Conservation (phyloP, 371 early-diverging fungal species). For the Actinomortierella wolfii region DNA sequence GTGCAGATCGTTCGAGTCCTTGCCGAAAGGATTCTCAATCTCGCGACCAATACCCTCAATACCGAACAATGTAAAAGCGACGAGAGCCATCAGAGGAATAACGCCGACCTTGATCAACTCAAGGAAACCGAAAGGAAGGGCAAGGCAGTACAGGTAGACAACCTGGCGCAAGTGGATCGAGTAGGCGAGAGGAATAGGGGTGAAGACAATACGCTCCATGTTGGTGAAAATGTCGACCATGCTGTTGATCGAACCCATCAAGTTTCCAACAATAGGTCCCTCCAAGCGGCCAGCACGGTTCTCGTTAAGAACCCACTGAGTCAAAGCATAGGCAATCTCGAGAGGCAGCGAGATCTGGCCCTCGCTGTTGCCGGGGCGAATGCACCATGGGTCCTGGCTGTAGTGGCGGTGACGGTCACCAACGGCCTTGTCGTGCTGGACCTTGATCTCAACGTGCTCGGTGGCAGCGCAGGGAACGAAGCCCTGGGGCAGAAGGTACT, state of each 20-base stretch:
- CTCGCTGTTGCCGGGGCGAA: slow-evolving; percentile 23
- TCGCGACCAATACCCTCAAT: slow-evolving; percentile 68
- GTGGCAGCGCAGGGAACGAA: slow-evolving; percentile 31
- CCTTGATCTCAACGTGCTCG: slow-evolving; percentile 17
- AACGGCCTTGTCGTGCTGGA: slow-evolving; percentile 15
- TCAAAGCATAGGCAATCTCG: slow-evolving; percentile 32
- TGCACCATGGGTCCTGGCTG: slow-evolving; percentile 25
- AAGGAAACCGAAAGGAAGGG: slow-evolving; percentile 68
- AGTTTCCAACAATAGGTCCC: slow-evolving; percentile 20
- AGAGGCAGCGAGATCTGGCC: slow-evolving; percentile 40
- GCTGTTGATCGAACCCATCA: slow-evolving; percentile 33
- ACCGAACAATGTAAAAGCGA: slow-evolving; percentile 75
- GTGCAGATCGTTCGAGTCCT: slow-evolving; percentile 66
- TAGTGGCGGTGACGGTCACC: slow-evolving; percentile 31
- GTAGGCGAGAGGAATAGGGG: slow-evolving; percentile 83
- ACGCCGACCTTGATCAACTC: slow-evolving; percentile 31
- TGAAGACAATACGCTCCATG: slow-evolving; percentile 73
- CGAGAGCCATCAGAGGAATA: slow-evolving; percentile 59
- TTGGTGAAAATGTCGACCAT: slow-evolving; percentile 45
- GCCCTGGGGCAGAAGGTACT: slow-evolving; percentile 55
- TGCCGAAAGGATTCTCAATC: slow-evolving; percentile 80
- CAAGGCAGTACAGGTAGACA: slow-evolving; percentile 65
- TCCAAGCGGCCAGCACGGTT: slow-evolving; percentile 31
- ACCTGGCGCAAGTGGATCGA: slow-evolving; percentile 73
- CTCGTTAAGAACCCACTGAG: slow-evolving; percentile 41